Evolutionary conservation across 768 basidiomycete genomes (phyloP), one percentile per base, ranked within the genome.

Genomic region (Lanmaoa rubissima): DNA sequence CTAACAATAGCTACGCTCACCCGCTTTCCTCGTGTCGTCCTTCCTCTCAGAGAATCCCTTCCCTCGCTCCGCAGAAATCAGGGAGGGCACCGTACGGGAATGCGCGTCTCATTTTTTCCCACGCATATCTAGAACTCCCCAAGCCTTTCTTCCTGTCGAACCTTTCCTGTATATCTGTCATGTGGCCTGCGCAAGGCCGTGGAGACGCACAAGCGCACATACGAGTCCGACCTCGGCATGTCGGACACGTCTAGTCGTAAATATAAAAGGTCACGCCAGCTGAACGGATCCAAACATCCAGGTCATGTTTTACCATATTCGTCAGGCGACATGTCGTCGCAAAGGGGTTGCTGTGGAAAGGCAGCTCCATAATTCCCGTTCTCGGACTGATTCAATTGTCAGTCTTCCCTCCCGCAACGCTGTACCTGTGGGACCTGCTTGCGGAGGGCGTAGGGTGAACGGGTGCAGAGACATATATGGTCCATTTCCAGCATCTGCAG

Each of bases 341-440:
- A 66, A 65, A 66, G 54, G 57, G 65, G 55, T 55, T 60, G 51
- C 50, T 65, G 65, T 67, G 56, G 34, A 24, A 3, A 47, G 39
- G 41, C 19, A 55, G 47, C 55, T 57, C 48, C 57, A 63, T 62
- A 41, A 55, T 57, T 58, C 50, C 57, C 63, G 51, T 61, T 59
- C 65, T 58, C 42, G 46, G 51, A 4, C 17, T 7, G 51, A 41
- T 38, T 52, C 55, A 26, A n/a, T 58, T 32, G 11, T 48, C 10
- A 32, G 3, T 26, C 39, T 26, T 21, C 46, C 46, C 41, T 50
- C 32, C 45, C 19, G 52, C 51, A 51, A 45, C 36, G 17, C 61
- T 45, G 21, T 17, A 32, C 53, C 56, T 44, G 53, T 65, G 50
- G 13, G 28, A 54, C 24, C 45, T 50, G 8, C 49, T 55, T 43